phyloP scores from a whole-genome alignment of 371 early-diverging fungal genomes.

The Funneliformis caledonium region DNA sequence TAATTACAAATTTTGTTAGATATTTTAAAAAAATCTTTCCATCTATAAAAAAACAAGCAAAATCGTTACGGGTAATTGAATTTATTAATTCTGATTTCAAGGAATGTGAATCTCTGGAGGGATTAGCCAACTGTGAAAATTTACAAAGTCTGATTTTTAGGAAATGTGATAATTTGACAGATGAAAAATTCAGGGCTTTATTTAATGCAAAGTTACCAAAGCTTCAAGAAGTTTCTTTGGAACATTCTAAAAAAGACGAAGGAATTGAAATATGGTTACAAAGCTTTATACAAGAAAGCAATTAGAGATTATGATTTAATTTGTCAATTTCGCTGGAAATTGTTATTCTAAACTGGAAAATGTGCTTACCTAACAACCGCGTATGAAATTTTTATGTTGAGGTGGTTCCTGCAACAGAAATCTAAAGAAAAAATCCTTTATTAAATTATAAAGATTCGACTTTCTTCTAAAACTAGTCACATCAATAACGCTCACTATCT shows the following conservation, averaged over 20 bases:
- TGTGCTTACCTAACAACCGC: too few species aligned
- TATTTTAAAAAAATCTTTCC: background rate
- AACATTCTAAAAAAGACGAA: background rate
- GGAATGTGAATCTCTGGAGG: background rate
- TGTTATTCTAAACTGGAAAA: too few species aligned
- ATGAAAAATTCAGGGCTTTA: background rate
- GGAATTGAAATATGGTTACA: background rate
- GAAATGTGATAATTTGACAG: background rate
- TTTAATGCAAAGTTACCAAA: background rate
- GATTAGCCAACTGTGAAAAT: background rate
- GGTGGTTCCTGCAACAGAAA: too few species aligned
- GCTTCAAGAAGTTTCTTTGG: background rate
- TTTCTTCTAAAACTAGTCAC: too few species aligned
- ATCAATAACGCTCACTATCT: too few species aligned
- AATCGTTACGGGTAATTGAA: background rate
- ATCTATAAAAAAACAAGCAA: background rate
- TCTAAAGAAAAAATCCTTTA: too few species aligned
- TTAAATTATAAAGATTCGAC: too few species aligned
- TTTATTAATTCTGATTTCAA: slow-evolving; percentile 1
- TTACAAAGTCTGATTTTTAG: background rate
- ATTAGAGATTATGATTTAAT: too few species aligned
- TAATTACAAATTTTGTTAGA: background rate
- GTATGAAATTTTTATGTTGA: too few species aligned
- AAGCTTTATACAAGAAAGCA: background rate
- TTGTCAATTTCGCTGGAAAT: too few species aligned